Percentiles rank a stretch among this genome's conserved stretches.
Conservation (phyloP, 371 early-diverging fungal species). For the Vairimorpha ceranae region DNA sequence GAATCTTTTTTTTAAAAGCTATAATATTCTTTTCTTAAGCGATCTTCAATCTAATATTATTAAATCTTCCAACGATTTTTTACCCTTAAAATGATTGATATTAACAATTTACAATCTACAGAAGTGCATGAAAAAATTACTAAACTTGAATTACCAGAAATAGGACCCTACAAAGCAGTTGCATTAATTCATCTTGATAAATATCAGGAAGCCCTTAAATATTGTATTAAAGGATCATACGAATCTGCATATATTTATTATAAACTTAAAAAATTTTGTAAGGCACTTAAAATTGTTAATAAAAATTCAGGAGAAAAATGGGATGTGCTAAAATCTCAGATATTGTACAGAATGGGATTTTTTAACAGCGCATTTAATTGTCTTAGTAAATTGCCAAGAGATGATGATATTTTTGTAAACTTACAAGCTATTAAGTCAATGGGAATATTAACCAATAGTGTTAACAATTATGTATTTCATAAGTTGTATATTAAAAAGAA, state of each 20-base stretch:
- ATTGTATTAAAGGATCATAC: conserved; percentile 31
- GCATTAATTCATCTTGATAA: conserved; percentile 44
- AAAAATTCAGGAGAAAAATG: conserved; percentile 8
- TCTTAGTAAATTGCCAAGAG: conserved; percentile 5
- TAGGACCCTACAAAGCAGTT: conserved; percentile 23
- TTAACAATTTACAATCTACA: conserved; percentile 25
- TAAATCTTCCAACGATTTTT: not conserved
- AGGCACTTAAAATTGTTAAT: conserved; percentile 34
- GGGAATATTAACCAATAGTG: conserved; percentile 10
- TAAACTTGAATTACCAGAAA: conserved; percentile 8
- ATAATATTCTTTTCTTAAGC: too few relatives aligned
- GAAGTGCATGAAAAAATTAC: conserved; percentile 39
- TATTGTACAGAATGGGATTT: conserved; percentile 43
- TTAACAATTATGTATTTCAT: not conserved
- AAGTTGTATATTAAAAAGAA: conserved; percentile 12
- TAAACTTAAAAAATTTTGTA: conserved; percentile 48
- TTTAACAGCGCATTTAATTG: conserved; percentile 35
- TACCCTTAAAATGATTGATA: conserved; percentile 17
- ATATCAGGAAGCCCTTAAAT: conserved; percentile 42
- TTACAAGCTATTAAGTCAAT: conserved; percentile 36
- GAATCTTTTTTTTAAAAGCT: too few relatives aligned
- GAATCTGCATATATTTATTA: conserved; percentile 51
- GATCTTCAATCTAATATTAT: not conserved
- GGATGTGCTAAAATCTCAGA: conserved; percentile 41
- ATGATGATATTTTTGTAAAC: conserved; percentile 49